Base-by-base conservation (phyloP, 2,329 filamentous ascomycete species). In the Paraphoma chrysanthemicola region DNA sequence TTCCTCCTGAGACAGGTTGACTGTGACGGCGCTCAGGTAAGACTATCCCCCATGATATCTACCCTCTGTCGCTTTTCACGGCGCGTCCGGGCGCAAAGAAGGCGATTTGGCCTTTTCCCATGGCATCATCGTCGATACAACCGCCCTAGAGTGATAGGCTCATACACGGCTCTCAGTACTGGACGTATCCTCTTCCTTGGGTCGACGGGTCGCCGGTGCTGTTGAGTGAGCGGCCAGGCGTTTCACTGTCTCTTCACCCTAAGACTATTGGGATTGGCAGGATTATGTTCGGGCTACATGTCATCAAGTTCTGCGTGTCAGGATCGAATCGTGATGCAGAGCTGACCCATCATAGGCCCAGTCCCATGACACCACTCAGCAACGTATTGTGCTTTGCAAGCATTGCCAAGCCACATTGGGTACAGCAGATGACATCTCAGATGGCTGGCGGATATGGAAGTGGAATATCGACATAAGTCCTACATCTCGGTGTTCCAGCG, bases 1-100 rank as follows among this genome's bases (percentile, higher is more conserved):
- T 89, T 99, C 60, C 79, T 97, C 23, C 78, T 98, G 44, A 77
- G 84, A 0, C 82, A 87, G 58, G 76, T 79, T 1, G 91, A 98
- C 75, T 93, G 92, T 66, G 54, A 56, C 18, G 71, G 76, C 57
- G 64, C 79, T 48, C 67, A 78, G 79, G 80, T 83, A 79, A 73
- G 43, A 28, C 44, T 48, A 17, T 2, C 44, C 46, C 31, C 42
- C 18, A 51, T 41, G 10, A 17, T 11, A 56, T 31, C 29, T 16
- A 23, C 23, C 16, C 39, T 9, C 31, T 17, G 17, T n/a, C 44
- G 30, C 30, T 29, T 29, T 41, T 12, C 14, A 38, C 29, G 9
- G 54, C 46, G 30, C 49, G 23, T 49, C 18, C 52, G 82, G 83
- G 82, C 75, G 81, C 77, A 68, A 84, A 86, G 84, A 86, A 86